These are phyloP conservation scores for Yarrowia deformans DNA, from an alignment of 805 yeast genomes.

Conservation along the genomic window DNA sequence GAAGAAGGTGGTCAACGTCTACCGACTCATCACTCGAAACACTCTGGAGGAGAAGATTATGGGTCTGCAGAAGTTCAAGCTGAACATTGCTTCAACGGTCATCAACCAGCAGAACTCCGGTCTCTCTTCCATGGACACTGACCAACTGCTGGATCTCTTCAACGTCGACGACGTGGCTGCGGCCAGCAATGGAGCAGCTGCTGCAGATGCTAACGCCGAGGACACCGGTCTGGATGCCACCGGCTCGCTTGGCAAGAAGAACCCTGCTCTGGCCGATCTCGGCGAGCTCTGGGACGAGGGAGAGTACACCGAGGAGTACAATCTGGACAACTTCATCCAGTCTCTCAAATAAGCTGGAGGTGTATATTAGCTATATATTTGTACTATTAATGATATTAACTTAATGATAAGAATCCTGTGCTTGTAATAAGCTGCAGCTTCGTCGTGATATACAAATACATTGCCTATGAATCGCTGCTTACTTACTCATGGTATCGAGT, in stretches of 20 bases:
- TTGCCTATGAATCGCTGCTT: background rate
- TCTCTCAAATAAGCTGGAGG: conserved; percentile 15
- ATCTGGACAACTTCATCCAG: conserved; percentile 83
- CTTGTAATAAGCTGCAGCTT: too few relatives aligned
- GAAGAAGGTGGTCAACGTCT: conserved; percentile 96
- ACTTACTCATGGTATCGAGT: conserved; percentile 79
- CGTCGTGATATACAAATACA: conserved; percentile 5
- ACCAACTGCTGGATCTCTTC: conserved; percentile 87
- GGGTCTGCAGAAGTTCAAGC: conserved; percentile 97
- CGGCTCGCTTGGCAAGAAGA: conserved; percentile 79
- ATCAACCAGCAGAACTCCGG: conserved; percentile 98
- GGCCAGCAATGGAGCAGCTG: conserved; percentile 47
- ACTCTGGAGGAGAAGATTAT: conserved; percentile 96
- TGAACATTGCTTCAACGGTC: conserved; percentile 95
- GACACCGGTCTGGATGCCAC: conserved; percentile 61
- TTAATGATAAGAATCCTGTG: background rate
- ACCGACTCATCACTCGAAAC: conserved; percentile 88
- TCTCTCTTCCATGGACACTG: conserved; percentile 93
- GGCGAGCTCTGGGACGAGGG: conserved; percentile 96
- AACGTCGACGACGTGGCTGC: conserved; percentile 66
- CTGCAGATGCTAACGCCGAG: conserved; percentile 48
- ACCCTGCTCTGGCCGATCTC: conserved; percentile 78
- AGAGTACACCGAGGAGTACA: conserved; percentile 96
- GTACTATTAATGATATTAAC: conserved; percentile 13
- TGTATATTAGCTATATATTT: conserved; percentile 19